Conservation (phyloP, 2,329 filamentous ascomycete species). For the Colletotrichum sp. region DNA sequence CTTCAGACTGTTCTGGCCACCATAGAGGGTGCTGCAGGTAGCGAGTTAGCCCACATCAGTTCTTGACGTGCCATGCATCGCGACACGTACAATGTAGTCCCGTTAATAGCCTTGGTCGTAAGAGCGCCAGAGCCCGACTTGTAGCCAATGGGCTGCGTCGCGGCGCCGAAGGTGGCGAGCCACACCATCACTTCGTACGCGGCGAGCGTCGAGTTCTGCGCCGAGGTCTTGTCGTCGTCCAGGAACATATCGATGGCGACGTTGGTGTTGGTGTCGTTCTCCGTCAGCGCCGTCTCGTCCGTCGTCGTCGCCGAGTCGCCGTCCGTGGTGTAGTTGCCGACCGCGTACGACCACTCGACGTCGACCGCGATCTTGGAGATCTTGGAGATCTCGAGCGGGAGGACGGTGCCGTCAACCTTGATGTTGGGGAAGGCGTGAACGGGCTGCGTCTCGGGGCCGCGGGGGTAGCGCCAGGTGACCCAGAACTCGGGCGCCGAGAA, state of each 20-base stretch:
- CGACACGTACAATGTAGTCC: slow-evolving; percentile 46
- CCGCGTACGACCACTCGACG: slow-evolving; percentile 55
- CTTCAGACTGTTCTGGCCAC: slow-evolving; percentile 40
- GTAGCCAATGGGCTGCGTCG: slow-evolving; percentile 53
- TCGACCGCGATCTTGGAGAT: slow-evolving; percentile 47
- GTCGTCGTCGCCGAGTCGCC: slow-evolving; percentile 30
- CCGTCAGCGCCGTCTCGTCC: slow-evolving; percentile 35
- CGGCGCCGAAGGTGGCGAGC: slow-evolving; percentile 52
- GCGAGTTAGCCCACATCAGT: rapidly evolving
- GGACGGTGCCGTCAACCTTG: slow-evolving; percentile 45
- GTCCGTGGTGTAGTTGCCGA: slow-evolving; percentile 42
- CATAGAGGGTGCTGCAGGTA: slow-evolving; percentile 43
- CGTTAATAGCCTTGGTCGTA: slow-evolving; percentile 41
- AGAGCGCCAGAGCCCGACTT: slow-evolving; percentile 30
- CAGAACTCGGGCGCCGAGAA: slow-evolving; percentile 53
- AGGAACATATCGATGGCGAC: slow-evolving; percentile 66
- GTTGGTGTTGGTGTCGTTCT: slow-evolving; percentile 53
- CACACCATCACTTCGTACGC: slow-evolving; percentile 63
- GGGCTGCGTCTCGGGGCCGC: slow-evolving; percentile 43
- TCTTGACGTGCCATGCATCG: neutral
- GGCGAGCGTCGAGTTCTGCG: slow-evolving; percentile 46
- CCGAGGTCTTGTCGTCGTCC: slow-evolving; percentile 45
- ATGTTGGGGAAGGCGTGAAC: slow-evolving; percentile 63
- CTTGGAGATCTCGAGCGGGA: slow-evolving; percentile 46
- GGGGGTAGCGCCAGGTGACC: slow-evolving; percentile 58